Evolutionary conservation across 345 rosid species (phyloP).

Genomic region (Euclidium syriacum): DNA sequence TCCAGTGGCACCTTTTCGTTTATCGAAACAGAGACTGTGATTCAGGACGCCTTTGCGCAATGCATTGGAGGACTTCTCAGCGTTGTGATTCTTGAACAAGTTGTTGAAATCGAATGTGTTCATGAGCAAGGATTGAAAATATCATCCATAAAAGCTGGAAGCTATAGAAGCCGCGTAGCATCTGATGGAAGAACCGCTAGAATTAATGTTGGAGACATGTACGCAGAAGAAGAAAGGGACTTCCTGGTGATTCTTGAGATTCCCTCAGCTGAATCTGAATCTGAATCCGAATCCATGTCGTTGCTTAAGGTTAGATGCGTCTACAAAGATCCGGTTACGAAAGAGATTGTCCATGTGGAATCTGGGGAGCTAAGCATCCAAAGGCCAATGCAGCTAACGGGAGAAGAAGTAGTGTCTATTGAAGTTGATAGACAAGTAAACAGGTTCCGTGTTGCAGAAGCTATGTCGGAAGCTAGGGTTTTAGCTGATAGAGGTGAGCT

Average conservation of each 20-base stretch:
- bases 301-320: slow-evolving; percentile 64
- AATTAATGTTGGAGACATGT: slow-evolving; percentile 78
- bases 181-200: slow-evolving; percentile 44
- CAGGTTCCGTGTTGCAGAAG: slow-evolving; percentile 74
- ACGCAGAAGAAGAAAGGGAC: slow-evolving; percentile 95
- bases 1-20: slow-evolving; percentile 94
- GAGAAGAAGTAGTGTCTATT: slow-evolving; percentile 46
- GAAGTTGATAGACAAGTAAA: slow-evolving; percentile 88
- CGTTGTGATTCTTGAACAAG: slow-evolving; percentile 70
- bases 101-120: slow-evolving; percentile 48
- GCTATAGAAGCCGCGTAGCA: slow-evolving; percentile 47
- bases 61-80: slow-evolving; percentile 96
- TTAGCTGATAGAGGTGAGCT: slow-evolving; percentile 73
- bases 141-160: slow-evolving; percentile 68
- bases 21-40: slow-evolving; percentile 73
- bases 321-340: slow-evolving; percentile 62
- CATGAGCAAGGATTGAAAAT: slow-evolving; percentile 44
- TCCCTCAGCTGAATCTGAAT: slow-evolving; percentile 42
- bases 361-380: slow-evolving; percentile 44
- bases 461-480: slow-evolving; percentile 69
- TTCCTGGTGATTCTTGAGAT: slow-evolving; percentile 64
- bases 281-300: slow-evolving; percentile 43
- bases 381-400: slow-evolving; percentile 44
- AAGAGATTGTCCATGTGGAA: slow-evolving; percentile 39
- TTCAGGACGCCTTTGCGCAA: slow-evolving; percentile 97